Percentiles rank a stretch among this genome's conserved stretches.
These are phyloP conservation scores for Delphinella strobiligena DNA, from an alignment of 2,329 filamentous ascomycete genomes.

Conservation along the genomic window DNA sequence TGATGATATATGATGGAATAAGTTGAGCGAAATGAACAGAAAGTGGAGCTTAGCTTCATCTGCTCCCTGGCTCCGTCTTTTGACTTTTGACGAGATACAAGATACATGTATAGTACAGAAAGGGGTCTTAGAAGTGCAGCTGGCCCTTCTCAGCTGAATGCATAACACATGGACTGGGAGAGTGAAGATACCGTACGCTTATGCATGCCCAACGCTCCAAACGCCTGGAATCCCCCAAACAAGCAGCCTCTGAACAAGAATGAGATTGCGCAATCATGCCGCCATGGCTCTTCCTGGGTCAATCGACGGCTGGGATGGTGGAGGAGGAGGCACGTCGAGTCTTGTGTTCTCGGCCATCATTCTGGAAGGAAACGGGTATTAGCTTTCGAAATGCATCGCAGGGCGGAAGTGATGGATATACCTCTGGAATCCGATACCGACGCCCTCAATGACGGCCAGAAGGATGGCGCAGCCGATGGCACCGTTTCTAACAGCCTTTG, in stretches of 20 bases:
- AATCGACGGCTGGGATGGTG: slow-evolving; percentile 9
- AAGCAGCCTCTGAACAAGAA: too few relatives aligned
- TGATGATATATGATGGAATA: too few relatives aligned
- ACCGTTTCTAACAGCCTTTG: slow-evolving; percentile 83
- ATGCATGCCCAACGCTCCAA: not conserved
- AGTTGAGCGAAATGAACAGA: too few relatives aligned
- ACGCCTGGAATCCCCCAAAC: not conserved
- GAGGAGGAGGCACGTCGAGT: slow-evolving; percentile 49
- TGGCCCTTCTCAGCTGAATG: not conserved
- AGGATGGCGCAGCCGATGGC: slow-evolving; percentile 93
- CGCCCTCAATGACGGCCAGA: slow-evolving; percentile 91
- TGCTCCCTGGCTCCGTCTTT: too few relatives aligned
- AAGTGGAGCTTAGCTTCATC: too few relatives aligned
- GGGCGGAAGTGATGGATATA: not conserved
- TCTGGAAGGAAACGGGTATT: slow-evolving; percentile 22
- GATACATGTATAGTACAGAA: not conserved
- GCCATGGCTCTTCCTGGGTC: slow-evolving; percentile 8
- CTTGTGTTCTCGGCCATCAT: slow-evolving; percentile 86
- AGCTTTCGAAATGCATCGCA: too few relatives aligned
- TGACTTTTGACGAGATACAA: not conserved
- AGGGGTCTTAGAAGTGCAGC: not conserved
- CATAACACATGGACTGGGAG: not conserved
- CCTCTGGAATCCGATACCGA: slow-evolving; percentile 82
- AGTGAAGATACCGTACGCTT: not conserved
- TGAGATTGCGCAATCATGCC: slow-evolving; percentile 7